Percentiles rank a stretch among this genome's conserved stretches.
phyloP scores from a whole-genome alignment of 495 filamentous ascomycete genomes.

The Talaromyces proteolyticus region DNA sequence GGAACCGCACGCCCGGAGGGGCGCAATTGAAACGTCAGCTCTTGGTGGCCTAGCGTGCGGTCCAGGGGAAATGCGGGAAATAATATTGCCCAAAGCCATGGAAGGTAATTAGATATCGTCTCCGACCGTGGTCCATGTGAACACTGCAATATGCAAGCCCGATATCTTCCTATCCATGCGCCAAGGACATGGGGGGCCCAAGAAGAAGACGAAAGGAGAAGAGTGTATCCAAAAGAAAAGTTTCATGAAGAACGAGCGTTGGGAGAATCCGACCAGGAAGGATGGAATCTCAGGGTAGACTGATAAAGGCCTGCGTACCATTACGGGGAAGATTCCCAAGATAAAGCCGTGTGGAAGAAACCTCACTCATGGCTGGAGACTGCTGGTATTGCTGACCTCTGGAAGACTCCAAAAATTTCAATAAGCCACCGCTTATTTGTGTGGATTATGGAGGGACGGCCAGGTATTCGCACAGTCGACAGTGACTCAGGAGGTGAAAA shows the following conservation, averaged over 20 bases:
- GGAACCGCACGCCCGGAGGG: conserved; percentile 15
- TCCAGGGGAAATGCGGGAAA: conserved; percentile 17
- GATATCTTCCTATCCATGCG: background rate
- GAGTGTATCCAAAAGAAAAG: background rate
- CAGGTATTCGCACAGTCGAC: background rate
- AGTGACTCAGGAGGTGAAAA: too few relatives aligned
- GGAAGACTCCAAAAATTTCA: background rate
- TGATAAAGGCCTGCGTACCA: conserved; percentile 60
- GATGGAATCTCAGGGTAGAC: conserved; percentile 16
- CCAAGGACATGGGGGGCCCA: background rate
- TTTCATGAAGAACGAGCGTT: conserved; percentile 6
- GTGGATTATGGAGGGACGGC: background rate
- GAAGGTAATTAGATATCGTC: conserved; percentile 3
- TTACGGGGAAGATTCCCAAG: conserved; percentile 95
- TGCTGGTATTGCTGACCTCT: conserved; percentile 1
- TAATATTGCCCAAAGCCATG: conserved; percentile 15
- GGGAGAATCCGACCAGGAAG: conserved; percentile 2
- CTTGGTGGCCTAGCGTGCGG: conserved; percentile 10
- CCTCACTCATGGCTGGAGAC: conserved; percentile 49
- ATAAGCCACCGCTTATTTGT: too few relatives aligned
- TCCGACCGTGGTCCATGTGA: conserved; percentile 5
- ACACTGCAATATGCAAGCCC: background rate
- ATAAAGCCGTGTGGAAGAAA: conserved; percentile 90
- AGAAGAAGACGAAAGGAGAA: background rate
- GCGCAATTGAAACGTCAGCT: conserved; percentile 23